Base-by-base conservation (phyloP, 306 rosid species). In the Ammopiptanthus mongolicus region DNA sequence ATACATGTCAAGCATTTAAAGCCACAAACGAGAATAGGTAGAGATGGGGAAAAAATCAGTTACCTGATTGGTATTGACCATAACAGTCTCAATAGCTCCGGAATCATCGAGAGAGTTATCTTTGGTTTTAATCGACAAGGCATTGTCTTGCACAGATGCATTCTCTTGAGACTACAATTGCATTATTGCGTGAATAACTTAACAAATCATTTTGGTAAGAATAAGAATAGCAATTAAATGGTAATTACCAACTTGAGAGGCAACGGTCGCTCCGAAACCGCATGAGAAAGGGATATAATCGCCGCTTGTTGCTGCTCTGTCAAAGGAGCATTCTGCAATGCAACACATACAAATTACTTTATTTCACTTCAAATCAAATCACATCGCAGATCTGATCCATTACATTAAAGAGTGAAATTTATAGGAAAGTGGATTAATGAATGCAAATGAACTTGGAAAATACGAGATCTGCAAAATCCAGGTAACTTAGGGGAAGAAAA, bases 11-110 rank as follows among this genome's bases (percentile, higher is more conserved):
- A 41, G n/a, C 23, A 34, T 19, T 44, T 0, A 58, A 73, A 72
- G 17, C 67, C 9, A 60, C 4, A 13, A 21, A 19, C 8, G 6
- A 14, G 46, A 51, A 4, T 36, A 36, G 58, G n/a, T n/a, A n/a
- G n/a, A n/a, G n/a, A n/a, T n/a, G n/a, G n/a, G 58, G 10, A 21
- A 19, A 2, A 47, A 76, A 23, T 33, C 48, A 67, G 46, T 25
- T 17, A 84, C 99, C 92, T 95, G 97, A 84, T 95, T 95, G 44
- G 98, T 88, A 55, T 90, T 95, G 55, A 95, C 90, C 82, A 92
- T 87, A 77, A 95, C 90, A 9, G 86, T 85, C 53, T 89, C 91
- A 68, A 86, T 81, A 52, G 88, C 82, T 1, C 85, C 88, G 15
- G 93, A 77, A 42, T 90, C 88, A 51, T 87, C 88, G 18, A 77